Percentiles rank a stretch among this genome's conserved stretches.
phyloP scores from a whole-genome alignment of 169 alveolate species.

The Theileria parva region DNA sequence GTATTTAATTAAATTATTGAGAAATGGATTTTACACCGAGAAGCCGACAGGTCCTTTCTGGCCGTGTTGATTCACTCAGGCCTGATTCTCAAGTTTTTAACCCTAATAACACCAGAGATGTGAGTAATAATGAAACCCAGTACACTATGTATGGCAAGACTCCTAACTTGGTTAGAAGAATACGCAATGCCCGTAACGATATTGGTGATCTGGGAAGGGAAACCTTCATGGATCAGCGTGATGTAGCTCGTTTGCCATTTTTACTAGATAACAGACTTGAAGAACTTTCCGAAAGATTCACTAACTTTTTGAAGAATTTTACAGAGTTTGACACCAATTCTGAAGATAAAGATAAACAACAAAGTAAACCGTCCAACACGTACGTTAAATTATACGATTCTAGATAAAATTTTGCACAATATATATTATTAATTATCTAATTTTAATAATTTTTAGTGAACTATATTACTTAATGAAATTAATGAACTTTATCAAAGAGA shows the following conservation, averaged over 20 bases:
- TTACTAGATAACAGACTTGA: constrained; percentile 76
- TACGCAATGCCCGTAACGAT: constrained; percentile 82
- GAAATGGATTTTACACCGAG: constrained; percentile 19
- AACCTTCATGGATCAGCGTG: constrained; percentile 79
- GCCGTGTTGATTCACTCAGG: constrained; percentile 5
- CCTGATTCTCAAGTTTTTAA: constrained; percentile 40
- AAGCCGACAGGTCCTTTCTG: constrained; percentile 17
- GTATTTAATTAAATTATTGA: neutral
- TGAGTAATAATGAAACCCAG: constrained; percentile 48
- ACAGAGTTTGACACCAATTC: constrained; percentile 60
- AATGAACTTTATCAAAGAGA: constrained; percentile 10
- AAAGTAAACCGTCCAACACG: constrained; percentile 33
- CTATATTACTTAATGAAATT: constrained; percentile 4
- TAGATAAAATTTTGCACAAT: too few species aligned
- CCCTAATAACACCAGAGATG: constrained; percentile 9
- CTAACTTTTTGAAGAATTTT: constrained; percentile 73
- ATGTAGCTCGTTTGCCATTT: constrained; percentile 79
- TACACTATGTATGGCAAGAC: constrained; percentile 80
- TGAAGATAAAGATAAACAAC: constrained; percentile 42
- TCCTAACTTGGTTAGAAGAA: constrained; percentile 78
- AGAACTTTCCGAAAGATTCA: constrained; percentile 72
- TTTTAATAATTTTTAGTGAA: neutral
- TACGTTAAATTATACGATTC: constrained; percentile 10
- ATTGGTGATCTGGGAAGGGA: constrained; percentile 87
- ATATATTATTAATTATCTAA: neutral